Percentiles rank a stretch among this genome's conserved stretches.
These are phyloP conservation scores for Colletotrichum cordylinicola DNA, from an alignment of 2,329 filamentous ascomycete genomes.

Conservation along the genomic window DNA sequence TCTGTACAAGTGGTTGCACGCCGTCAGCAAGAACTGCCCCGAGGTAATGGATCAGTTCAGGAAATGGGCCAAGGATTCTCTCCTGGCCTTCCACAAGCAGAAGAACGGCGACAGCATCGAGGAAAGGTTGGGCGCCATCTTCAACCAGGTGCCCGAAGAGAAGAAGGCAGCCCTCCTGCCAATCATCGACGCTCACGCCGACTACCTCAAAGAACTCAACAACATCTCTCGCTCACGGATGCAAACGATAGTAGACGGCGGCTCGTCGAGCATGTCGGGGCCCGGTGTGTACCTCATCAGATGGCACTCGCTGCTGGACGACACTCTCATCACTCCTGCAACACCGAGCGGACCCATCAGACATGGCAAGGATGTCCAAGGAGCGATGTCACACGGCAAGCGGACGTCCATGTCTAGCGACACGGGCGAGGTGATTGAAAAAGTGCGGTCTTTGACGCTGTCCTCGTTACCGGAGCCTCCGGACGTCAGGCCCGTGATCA, in stretches of 20 bases:
- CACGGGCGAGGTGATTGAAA: constrained; percentile 27
- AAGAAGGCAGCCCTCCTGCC: constrained; percentile 51
- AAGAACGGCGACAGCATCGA: constrained; percentile 36
- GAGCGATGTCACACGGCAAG: constrained; percentile 47
- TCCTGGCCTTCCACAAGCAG: constrained; percentile 58
- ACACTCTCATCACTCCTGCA: constrained; percentile 71
- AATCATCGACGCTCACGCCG: constrained; percentile 64
- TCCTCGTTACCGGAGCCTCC: constrained; percentile 37
- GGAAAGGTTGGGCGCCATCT: constrained; percentile 45
- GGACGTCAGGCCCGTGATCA: constrained; percentile 47
- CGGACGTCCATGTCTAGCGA: constrained; percentile 37
- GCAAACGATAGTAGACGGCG: constrained; percentile 58
- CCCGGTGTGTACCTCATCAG: constrained; percentile 75
- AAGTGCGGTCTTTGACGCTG: constrained; percentile 34
- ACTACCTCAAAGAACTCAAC: constrained; percentile 64
- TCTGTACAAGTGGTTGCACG: constrained; percentile 74
- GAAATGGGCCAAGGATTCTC: constrained; percentile 63
- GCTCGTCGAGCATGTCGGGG: constrained; percentile 49
- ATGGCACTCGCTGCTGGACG: constrained; percentile 75
- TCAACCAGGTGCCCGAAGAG: constrained; percentile 49
- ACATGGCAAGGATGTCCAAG: constrained; percentile 56
- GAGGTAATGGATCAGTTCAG: constrained; percentile 67
- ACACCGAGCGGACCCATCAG: constrained; percentile 57
- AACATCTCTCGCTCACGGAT: constrained; percentile 60
- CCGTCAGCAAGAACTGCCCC: constrained; percentile 71